Evolutionary conservation across 305 asterid genomes (phyloP).

Genomic region (Fraxinus latifolia): DNA sequence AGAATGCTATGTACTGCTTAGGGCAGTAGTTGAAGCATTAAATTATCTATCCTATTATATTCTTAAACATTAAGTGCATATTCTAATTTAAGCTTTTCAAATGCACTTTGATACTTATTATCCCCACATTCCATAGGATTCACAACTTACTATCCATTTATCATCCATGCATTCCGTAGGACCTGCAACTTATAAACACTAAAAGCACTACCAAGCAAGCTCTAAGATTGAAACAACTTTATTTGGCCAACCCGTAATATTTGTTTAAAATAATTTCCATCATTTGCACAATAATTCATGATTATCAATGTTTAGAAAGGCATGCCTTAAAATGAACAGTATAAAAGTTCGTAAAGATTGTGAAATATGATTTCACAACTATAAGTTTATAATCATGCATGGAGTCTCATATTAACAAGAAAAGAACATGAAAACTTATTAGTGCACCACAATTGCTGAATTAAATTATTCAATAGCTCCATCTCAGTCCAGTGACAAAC

Average conservation of each 20-base stretch:
- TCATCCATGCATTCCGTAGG: background rate
- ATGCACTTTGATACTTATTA: background rate
- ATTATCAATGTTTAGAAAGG: background rate
- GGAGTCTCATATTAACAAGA: background rate
- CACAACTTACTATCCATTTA: background rate
- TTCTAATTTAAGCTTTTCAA: background rate
- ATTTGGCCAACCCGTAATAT: background rate
- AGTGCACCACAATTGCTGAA: background rate
- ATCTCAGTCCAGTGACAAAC: background rate
- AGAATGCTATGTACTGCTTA: background rate
- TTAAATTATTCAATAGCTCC: background rate
- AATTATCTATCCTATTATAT: background rate
- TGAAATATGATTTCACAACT: background rate
- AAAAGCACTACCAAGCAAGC: background rate
- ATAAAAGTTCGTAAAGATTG: background rate
- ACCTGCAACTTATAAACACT: background rate
- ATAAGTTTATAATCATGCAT: background rate
- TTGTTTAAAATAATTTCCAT: background rate
- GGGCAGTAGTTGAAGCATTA: background rate
- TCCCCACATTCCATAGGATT: background rate
- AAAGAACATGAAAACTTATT: background rate
- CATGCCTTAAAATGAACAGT: background rate
- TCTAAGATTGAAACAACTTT: background rate
- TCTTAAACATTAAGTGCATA: background rate
- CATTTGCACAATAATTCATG: background rate